phyloP scores from a whole-genome alignment of 345 rosid species.

The Aurinia saxatilis region DNA sequence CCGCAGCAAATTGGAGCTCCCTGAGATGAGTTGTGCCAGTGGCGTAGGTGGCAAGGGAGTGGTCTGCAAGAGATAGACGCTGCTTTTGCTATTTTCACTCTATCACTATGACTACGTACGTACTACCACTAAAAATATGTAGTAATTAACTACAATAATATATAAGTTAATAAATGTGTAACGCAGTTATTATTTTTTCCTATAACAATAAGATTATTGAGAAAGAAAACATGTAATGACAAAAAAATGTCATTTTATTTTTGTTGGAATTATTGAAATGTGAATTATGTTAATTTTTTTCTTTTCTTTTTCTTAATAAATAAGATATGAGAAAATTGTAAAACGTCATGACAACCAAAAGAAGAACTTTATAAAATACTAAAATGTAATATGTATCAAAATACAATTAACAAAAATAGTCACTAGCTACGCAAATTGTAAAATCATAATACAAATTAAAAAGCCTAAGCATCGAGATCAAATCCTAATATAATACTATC shows the following conservation, averaged over 20 bases:
- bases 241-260: not conserved
- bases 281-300: not conserved
- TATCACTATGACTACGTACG: not conserved
- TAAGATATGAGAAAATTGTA: not conserved
- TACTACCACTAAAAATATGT: not conserved
- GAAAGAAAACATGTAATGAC: constrained; percentile 8
- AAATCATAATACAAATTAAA: too few relatives aligned
- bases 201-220: not conserved
- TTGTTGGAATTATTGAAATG: not conserved
- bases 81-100: not conserved
- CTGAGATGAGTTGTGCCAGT: constrained; percentile 34
- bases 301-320: not conserved
- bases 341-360: not conserved
- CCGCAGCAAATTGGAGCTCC: constrained; percentile 21
- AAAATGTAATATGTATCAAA: too few relatives aligned
- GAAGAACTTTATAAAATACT: too few relatives aligned
- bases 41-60: constrained; percentile 48
- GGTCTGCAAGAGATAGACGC: constrained; percentile 43
- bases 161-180: too few relatives aligned
- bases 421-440: too few relatives aligned
- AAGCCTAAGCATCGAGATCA: too few relatives aligned
- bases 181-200: not conserved
- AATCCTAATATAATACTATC: too few relatives aligned
- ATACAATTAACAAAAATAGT: too few relatives aligned
- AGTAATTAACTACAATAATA: not conserved